Evolutionary conservation across 768 basidiomycete species (phyloP).

Genomic region (Boletus vermiculosoides): DNA sequence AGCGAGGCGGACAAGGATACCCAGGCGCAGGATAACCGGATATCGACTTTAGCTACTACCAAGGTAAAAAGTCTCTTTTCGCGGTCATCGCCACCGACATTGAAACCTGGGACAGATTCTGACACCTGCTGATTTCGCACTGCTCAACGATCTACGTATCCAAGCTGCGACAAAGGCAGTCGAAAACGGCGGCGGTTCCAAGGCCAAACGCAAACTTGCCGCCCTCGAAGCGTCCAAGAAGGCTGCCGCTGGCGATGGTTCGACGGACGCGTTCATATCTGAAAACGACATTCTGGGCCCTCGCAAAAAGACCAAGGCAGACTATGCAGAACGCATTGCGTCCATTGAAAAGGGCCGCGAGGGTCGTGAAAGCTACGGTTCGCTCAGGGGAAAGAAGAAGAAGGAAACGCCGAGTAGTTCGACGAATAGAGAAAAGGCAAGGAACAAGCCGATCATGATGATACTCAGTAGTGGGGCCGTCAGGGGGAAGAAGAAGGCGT

Average conservation of each 20-base stretch:
- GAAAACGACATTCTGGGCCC: constrained; percentile 93
- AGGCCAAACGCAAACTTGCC: constrained; percentile 87
- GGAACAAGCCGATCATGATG: constrained; percentile 97
- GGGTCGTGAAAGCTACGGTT: constrained; percentile 91
- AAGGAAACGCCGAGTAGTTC: constrained; percentile 80
- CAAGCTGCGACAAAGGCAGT: constrained; percentile 73
- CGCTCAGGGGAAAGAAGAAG: constrained; percentile 87
- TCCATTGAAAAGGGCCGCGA: constrained; percentile 91
- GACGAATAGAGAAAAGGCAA: constrained; percentile 89
- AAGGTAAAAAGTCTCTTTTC: constrained; percentile 48
- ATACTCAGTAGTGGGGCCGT: constrained; percentile 74
- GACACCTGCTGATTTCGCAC: constrained; percentile 93
- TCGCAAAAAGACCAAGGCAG: constrained; percentile 88
- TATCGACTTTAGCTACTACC: constrained; percentile 74
- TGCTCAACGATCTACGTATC: constrained; percentile 84
- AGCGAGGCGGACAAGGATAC: constrained; percentile 13
- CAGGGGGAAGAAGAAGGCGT: constrained; percentile 80
- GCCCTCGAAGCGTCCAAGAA: constrained; percentile 73
- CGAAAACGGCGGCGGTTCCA: constrained; percentile 65
- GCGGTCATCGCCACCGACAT: background rate
- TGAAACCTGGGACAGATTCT: constrained; percentile 62
- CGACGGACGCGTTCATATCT: constrained; percentile 62
- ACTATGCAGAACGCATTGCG: constrained; percentile 92
- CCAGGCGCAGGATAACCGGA: constrained; percentile 36
- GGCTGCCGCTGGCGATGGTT: constrained; percentile 42